Base-by-base conservation (phyloP, 169 alveolate species). In the Eimeria brunetti region DNA sequence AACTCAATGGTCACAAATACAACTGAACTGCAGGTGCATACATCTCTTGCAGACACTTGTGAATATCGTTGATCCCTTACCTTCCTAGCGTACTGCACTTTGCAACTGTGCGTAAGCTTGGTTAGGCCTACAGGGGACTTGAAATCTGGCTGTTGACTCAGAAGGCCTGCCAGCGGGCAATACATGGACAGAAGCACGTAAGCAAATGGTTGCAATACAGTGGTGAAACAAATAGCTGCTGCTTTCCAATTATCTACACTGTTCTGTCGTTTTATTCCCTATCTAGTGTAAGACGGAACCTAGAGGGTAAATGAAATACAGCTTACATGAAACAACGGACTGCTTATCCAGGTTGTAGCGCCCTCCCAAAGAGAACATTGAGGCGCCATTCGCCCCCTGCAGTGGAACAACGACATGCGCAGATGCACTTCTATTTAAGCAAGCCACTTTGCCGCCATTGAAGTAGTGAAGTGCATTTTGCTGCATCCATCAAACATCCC, bases 281-380 rank as follows among this genome's bases (percentile, higher is more conserved):
- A 33, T 69, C 2, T 49, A 14, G 27, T 22, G 27, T 11, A n/a
- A 24, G 49, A 6, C 49, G 49, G 24, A 6, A 62, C 73, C 22
- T 12, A 6, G 38, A 27, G 64, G 0, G 7, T 27, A 46, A 27
- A 30, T 38, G 38, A 18, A n/a, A 44, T 1, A 51, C 69, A 20
- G 51, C 88, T 92, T 67, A 97, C 98, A 97, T 84, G 97, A 97
- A 30, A 97, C 98, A 36, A 76, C 91, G 71, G 97, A 97, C 14
- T 92, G 88, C 67, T 92, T 88, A 76, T 92, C 86, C 38, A 81
- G 22, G 75, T 64, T 71, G 91, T 97, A 98, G 58, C 99, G 98
- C 24, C 97, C 97, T 11, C 98, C 98, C 75, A 98, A 83, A 3
- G 99, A 95, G 81, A 98, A 98, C 81, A 98, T 98, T 73, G 99